Evolutionary conservation across 768 basidiomycete species (phyloP).

Genomic region (Neoboletus brunneissimus): DNA sequence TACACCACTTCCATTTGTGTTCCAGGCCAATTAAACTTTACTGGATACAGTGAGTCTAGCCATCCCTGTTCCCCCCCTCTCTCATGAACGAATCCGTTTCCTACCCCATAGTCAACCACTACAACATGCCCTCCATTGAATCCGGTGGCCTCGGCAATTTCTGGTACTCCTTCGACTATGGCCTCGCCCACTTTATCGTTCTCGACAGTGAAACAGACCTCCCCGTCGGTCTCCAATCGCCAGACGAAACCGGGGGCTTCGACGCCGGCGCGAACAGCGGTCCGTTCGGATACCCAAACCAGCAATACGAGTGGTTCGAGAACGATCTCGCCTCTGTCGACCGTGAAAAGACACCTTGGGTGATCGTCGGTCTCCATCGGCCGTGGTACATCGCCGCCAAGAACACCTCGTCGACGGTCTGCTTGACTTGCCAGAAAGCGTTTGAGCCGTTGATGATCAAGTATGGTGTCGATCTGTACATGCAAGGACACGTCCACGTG

Average conservation of each 20-base stretch:
- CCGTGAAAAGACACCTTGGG: constrained; percentile 27
- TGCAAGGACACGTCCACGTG: constrained; percentile 30
- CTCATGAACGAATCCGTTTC: neutral
- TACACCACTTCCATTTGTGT: constrained; percentile 28
- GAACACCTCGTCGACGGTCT: constrained; percentile 6
- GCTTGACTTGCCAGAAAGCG: constrained; percentile 23
- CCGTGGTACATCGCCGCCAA: constrained; percentile 24
- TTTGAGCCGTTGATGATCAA: constrained; percentile 32
- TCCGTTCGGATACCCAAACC: constrained; percentile 28
- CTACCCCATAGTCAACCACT: constrained; percentile 23
- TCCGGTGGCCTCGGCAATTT: constrained; percentile 28
- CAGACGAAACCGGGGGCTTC: constrained; percentile 21
- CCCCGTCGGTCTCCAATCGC: constrained; percentile 24
- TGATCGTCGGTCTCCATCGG: constrained; percentile 27
- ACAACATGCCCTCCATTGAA: constrained; percentile 26
- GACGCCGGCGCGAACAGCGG: constrained; percentile 22
- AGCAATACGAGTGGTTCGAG: constrained; percentile 30
- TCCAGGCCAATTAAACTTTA: constrained; percentile 27
- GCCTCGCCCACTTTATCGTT: constrained; percentile 28
- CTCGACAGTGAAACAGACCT: constrained; percentile 27
- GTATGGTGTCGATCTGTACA: constrained; percentile 30
- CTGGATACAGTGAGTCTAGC: constrained; percentile 26
- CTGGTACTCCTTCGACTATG: constrained; percentile 33
- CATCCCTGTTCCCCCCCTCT: neutral
- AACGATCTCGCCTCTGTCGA: constrained; percentile 23